Evolutionary conservation across 352 stramenopile species (phyloP).

Genomic region (Globisporangium perplexum): DNA sequence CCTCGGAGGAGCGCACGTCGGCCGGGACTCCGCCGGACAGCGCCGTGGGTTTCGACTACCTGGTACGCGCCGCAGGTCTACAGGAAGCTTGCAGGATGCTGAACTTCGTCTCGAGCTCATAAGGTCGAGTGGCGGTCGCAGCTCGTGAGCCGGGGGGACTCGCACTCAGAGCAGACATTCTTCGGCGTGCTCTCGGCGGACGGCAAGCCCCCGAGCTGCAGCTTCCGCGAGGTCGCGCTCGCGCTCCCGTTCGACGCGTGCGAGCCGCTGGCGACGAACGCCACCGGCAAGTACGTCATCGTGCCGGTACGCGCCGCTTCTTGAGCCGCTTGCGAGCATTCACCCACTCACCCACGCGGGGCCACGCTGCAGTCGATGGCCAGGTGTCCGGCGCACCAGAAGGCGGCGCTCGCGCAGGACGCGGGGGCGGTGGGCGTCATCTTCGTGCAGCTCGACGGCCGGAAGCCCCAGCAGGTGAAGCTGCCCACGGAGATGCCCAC

Average conservation of each 20-base stretch:
- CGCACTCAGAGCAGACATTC: constrained; percentile 34
- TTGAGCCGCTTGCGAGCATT: background rate
- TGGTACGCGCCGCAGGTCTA: constrained; percentile 20
- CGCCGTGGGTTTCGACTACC: constrained; percentile 30
- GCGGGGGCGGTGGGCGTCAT: constrained; percentile 53
- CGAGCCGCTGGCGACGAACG: constrained; percentile 30
- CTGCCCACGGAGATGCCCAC: constrained; percentile 33
- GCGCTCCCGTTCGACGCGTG: constrained; percentile 54
- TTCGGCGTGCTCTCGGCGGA: constrained; percentile 57
- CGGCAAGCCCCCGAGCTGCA: constrained; percentile 44
- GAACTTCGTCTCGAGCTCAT: background rate
- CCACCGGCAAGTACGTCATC: constrained; percentile 50
- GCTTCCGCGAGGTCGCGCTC: constrained; percentile 44
- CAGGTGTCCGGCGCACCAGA: constrained; percentile 60
- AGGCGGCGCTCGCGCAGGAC: constrained; percentile 50
- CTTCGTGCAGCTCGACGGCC: constrained; percentile 45
- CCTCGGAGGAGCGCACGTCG: too few species aligned
- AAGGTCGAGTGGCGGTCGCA: too few species aligned
- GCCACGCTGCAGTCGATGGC: constrained; percentile 9
- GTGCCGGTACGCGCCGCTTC: constrained; percentile 32
- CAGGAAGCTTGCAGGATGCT: background rate
- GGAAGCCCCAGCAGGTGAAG: constrained; percentile 52
- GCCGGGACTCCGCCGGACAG: background rate
- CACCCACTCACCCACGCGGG: background rate
- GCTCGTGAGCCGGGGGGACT: constrained; percentile 39